Evolutionary conservation across 2,329 filamentous ascomycete genomes (phyloP), one percentile per base, ranked within the genome.

Genomic region (Chaetoscypha palmicola): DNA sequence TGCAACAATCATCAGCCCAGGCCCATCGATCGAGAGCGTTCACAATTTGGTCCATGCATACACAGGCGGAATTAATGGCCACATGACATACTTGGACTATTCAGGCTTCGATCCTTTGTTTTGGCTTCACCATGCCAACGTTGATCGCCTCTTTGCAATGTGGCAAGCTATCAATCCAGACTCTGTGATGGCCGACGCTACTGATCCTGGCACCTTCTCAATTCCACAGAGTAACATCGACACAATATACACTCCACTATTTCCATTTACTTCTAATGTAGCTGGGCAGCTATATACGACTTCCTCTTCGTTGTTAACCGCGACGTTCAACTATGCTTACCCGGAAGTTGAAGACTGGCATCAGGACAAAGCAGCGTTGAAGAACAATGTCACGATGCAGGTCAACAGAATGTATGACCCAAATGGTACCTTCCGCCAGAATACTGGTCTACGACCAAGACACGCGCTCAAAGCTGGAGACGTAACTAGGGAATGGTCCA

Each of bases 81-180:
- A 88, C 36, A 83, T 85, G 76, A 76, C 74, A 28, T 83, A 76
- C 61, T 77, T 80, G 22, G 76, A 79, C 12, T 81, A 82, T 53
- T 84, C 85, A 1, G 76, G 82, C 0, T 92, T 87, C 59, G 0
- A 67, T 85, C 14, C 40, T 7, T 36, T 43, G 2, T 43, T 43
- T 17, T 49, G 43, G 35, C 36, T 72, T 8, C 39, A 40, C 26
- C 43, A 42, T 12, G 28, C 28, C 7, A 88, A 84, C 63, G 74
- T 87, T 10, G 87, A 92, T 58, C 76, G 86, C 3, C 63, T 86
- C 19, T 76, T 87, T 50, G 77, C 84, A 24, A 72, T 92, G 46
- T 92, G 85, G 84, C 85, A 91, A 64, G 68, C 72, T 0, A 63
- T 90, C n/a, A 74, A 91, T 50, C 83, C 83, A 0, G 66, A 78